Evolutionary conservation across 1,284 basidiomycete species (phyloP), one percentile per base, ranked within the genome.

Genomic region (Fereydounia khargensis): DNA sequence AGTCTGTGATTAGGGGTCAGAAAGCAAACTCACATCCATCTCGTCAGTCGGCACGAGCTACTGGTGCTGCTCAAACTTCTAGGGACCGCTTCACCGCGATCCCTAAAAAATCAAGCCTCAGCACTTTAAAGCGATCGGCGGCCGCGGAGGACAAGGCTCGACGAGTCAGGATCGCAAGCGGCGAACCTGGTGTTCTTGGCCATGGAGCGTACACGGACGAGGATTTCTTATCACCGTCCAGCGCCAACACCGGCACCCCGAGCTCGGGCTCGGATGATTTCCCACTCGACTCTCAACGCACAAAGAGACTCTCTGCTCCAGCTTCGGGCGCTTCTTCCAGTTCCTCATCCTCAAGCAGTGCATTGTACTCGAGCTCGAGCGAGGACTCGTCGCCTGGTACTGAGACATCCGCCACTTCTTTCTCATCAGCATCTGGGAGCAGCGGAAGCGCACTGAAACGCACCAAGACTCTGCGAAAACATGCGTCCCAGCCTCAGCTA

Each of bases 141-240:
- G 49, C 50, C 27, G 47, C 47, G 14, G 47, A 56, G 30, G 50
- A 63, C 20, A 19, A 32, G 25, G 43, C 52, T 2, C 37, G 61
- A 3, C 48, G 66, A 8, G 66, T 68, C 8, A 56, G 63, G 21
- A 66, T 68, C 34, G 66, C 65, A 7, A 57, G 52, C n/a, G 66
- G 66, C 6, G 56, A 62, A 31, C 66, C 66, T 0, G 30, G 25
- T 21, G 42, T 66, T 28, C 34, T 68, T 2, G 66, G 66, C 3
- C 51, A 54, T 25, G 60, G 54, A 13, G 50, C 57, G 7, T 60
- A 55, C 22, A 60, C 57, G 1, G 57, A 60, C 18, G 57, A 55
- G 16, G 57, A 60, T 25, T 50, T 50, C 38, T 41, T 50, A 48
- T 50, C 59, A 3, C 55, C 59, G 4, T 38, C 38, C 7, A 44